Evolutionary conservation across 257 asterid species (phyloP).

Genomic region (Handroanthus guayacan): DNA sequence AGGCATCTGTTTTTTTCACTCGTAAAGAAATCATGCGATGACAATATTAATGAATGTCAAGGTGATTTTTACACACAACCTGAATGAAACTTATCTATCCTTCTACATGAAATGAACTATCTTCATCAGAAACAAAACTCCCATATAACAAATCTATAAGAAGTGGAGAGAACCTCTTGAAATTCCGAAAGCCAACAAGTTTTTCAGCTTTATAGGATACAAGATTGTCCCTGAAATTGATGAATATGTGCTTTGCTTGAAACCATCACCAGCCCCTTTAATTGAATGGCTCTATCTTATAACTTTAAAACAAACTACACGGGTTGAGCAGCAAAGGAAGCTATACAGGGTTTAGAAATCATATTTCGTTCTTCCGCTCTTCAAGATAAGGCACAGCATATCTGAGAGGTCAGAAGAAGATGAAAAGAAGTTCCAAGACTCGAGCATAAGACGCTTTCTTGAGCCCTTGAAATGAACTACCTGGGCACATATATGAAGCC

Average conservation of each 20-base stretch:
- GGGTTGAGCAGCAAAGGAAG: constrained; percentile 20
- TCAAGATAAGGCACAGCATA: constrained; percentile 84
- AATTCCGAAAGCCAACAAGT: constrained; percentile 8
- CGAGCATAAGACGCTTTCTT: constrained; percentile 92
- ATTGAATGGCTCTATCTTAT: not conserved
- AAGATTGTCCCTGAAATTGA: not conserved
- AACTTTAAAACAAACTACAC: constrained; percentile 24
- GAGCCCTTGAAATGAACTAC: constrained; percentile 98
- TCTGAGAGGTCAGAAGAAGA: constrained; percentile 60
- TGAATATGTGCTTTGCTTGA: not conserved
- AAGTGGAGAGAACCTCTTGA: not conserved
- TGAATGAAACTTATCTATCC: no score
- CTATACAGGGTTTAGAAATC: constrained; percentile 57
- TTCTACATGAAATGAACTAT: not conserved
- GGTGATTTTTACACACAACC: no score
- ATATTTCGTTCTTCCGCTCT: constrained; percentile 91
- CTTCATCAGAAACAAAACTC: not conserved
- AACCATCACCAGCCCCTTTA: constrained; percentile 5
- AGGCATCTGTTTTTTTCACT: no score
- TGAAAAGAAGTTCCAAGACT: constrained; percentile 81
- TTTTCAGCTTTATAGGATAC: not conserved
- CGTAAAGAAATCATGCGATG: no score
- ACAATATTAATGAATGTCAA: no score
- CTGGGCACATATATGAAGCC: constrained; percentile 48
- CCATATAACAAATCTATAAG: no score